Conservation (phyloP, 345 rosid genomes). For the Aquilaria yunnanensis region DNA sequence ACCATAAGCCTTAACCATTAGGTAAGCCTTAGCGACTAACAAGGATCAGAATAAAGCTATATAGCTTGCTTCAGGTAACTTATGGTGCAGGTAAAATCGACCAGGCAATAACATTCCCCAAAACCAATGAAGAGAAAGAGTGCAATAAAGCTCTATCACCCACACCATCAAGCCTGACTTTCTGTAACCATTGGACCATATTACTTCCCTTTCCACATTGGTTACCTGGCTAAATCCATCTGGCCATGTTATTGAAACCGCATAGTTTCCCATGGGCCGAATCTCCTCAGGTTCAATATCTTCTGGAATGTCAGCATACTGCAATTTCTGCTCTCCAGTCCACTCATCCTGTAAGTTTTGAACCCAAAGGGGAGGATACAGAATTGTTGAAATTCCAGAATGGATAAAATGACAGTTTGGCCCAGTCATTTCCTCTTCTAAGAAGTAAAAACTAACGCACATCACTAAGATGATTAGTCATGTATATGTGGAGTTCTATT, state of each 20-base stretch:
- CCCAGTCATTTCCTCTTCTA: slow-evolving; percentile 1
- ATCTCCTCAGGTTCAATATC: slow-evolving; percentile 90
- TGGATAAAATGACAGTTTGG: neutral
- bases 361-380: neutral
- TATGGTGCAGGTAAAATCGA: too few species aligned
- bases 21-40: too few species aligned
- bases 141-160: too few species aligned
- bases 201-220: too few species aligned
- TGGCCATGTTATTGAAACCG: slow-evolving; percentile 92
- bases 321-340: slow-evolving; percentile 89
- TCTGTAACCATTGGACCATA: too few species aligned
- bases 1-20: too few species aligned
- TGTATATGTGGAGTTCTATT: too few species aligned
- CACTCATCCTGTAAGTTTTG: slow-evolving; percentile 64
- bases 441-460: too few species aligned
- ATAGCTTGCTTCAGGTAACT: neutral
- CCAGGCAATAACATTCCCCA: too few species aligned
- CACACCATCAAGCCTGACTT: too few species aligned
- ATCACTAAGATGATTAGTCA: too few species aligned
- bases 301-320: slow-evolving; percentile 65
- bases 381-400: neutral
- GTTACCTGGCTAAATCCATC: slow-evolving; percentile 88
- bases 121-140: too few species aligned
- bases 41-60: neutral
- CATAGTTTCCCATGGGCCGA: slow-evolving; percentile 95